Base-by-base conservation (phyloP, 208 protist species). In the Trichomonas tenax region DNA sequence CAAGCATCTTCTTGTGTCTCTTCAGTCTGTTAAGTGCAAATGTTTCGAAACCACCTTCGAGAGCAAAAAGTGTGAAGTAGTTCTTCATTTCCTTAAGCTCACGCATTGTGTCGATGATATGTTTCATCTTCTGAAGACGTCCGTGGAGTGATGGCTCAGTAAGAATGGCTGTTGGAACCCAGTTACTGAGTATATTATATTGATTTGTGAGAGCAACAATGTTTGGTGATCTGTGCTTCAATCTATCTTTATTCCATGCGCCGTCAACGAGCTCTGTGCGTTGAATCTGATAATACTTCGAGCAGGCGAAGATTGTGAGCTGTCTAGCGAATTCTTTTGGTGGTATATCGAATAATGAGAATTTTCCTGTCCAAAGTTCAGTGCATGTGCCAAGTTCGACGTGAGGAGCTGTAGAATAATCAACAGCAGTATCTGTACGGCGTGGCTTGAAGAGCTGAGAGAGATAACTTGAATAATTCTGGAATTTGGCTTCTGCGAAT, bases 321-420 rank as follows among this genome's bases (percentile, higher is more conserved):
- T 93, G 86, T 51, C 86, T 23, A 38, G 86, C 86, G 10, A 93
- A n/a, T 93, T 93, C 86, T 34, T 40, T 51, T 15, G 86, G 44
- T 26, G 86, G 86, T 38, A 93, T 34, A 93, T 93, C 86, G 17
- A 93, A 93, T 58, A 93, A 38, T 34, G 86, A 51, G n/a, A 93
- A 93, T 14, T 93, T 38, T 14, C 44, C 44, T 26, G 40, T 48
- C 86, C 86, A 93, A 26, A 93, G 6, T 4, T 93, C 44, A 26
- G 26, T 34, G 45, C 86, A 93, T 49, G 41, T 48, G 14, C 86
- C 86, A 21, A 93, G 17, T 10, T 58, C 44, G 8, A 93, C 86
- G 14, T 23, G 3, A 38, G 44, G 86, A 34, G 86, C 86, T n/a
- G 15, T 34, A 17, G 86, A 93, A 58, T 93, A 93, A 51, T 93